Conservation (phyloP, 495 filamentous ascomycete species). For the Hypoxylon subgilvum region DNA sequence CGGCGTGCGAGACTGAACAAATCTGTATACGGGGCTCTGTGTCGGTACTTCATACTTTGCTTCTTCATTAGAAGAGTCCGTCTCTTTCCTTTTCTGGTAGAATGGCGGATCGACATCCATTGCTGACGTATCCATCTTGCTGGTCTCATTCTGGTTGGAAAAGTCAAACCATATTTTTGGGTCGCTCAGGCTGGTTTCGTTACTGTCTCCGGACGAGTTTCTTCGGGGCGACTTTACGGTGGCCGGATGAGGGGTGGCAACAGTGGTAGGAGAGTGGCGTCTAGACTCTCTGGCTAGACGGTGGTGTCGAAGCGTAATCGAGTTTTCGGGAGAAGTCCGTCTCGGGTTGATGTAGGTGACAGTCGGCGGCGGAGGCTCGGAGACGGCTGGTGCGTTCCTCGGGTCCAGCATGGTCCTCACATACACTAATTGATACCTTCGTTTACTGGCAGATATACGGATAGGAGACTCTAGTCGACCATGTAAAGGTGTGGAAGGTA, state of each 20-base stretch:
- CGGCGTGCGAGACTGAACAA: conserved; percentile 23
- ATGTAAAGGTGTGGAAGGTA: conserved; percentile 1
- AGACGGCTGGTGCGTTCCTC: conserved; percentile 33
- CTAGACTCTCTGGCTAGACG: conserved; percentile 46
- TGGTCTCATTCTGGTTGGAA: conserved; percentile 49
- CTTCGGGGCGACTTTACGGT: conserved; percentile 33
- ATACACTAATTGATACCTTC: conserved; percentile 22
- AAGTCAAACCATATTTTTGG: conserved; percentile 55
- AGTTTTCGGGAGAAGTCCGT: conserved; percentile 47
- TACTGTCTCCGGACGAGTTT: conserved; percentile 51
- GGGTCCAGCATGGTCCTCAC: conserved; percentile 35
- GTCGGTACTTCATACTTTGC: conserved; percentile 17
- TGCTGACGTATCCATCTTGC: conserved; percentile 22
- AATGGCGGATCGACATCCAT: conserved; percentile 64
- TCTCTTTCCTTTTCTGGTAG: conserved; percentile 54
- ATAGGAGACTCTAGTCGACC: conserved; percentile 6
- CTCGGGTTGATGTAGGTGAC: conserved; percentile 47
- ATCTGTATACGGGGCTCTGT: conserved; percentile 32
- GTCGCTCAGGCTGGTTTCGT: conserved; percentile 48
- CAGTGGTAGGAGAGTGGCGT: conserved; percentile 6
- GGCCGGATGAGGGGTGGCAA: not conserved
- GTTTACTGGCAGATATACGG: conserved; percentile 22
- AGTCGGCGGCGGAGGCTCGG: conserved; percentile 35
- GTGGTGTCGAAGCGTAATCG: conserved; percentile 49
- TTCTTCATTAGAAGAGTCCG: conserved; percentile 52